Conservation (phyloP, 2,329 filamentous ascomycete species). For the Raffaelea ambrosiae region DNA sequence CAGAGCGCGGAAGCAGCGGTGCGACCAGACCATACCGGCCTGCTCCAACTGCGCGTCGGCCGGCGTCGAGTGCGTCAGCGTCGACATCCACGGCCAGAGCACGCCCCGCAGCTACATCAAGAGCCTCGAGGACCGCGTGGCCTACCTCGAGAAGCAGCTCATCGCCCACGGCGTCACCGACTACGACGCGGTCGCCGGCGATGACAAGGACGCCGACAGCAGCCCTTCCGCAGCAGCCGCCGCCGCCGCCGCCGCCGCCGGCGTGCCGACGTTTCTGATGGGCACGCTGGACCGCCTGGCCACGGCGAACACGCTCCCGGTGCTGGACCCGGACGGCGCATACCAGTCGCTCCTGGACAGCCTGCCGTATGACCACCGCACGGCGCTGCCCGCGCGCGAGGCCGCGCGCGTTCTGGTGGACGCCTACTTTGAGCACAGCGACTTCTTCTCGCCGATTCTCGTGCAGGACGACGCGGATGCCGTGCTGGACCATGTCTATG, state of each 20-base stretch:
- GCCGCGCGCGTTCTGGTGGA: neutral
- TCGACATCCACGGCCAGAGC: neutral
- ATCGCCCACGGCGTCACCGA: neutral
- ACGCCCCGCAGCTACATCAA: constrained; percentile 1
- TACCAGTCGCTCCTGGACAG: neutral
- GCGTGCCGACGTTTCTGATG: neutral
- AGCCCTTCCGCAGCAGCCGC: too few species aligned
- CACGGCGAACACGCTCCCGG: neutral
- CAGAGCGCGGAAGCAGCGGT: constrained; percentile 1
- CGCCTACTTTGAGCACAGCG: constrained; percentile 3
- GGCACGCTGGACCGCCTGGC: neutral
- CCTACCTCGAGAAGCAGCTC: constrained; percentile 1
- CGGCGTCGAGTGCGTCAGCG: neutral
- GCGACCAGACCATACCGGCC: neutral
- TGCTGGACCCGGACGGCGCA: neutral
- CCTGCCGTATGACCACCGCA: neutral
- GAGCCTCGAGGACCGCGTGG: neutral
- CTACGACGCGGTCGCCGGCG: too few species aligned
- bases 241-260: neutral
- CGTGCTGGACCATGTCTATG: neutral
- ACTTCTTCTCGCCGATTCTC: constrained; percentile 1
- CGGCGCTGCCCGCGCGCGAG: neutral
- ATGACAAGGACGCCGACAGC: too few species aligned
- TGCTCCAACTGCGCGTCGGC: neutral
- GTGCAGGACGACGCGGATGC: too few species aligned